Base-by-base conservation (phyloP, 1,284 basidiomycete genomes). In the Ganoderma lucidum region DNA sequence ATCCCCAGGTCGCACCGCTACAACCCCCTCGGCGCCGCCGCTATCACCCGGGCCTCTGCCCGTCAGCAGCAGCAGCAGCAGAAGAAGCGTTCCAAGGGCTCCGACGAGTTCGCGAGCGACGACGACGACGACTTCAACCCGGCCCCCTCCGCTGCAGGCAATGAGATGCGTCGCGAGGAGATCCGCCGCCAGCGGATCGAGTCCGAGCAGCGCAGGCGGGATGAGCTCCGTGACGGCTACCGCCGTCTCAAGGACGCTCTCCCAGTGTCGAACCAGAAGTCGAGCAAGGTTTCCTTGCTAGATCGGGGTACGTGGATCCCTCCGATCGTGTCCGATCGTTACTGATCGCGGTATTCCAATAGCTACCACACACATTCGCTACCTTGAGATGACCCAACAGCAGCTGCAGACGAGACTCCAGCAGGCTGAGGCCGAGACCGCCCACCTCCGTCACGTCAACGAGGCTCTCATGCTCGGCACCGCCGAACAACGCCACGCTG, bases 161-260 rank as follows among this genome's bases (percentile, higher is more conserved):
- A 79, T 74, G 90, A 92, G 74, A 86, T 86, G 65, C 91, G 92
- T 80, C 90, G 92, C 76, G 93, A 95, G 83, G 93, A 92, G 70
- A 93, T 95, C 75, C 92, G 92, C 79, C 88, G 89, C 79, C 93
- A 94, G 83, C 92, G 93, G 81, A 95, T 94, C 82, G 92, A 93
- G 84, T 94, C 92, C 35, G 91, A 93, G 83, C 93, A 96, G 85
- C 86, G 93, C 75, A 88, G 94, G 76, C 90, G 94, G 62, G 93
- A 96, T 76, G 94, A 96, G 82, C 90, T 96, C 76, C 85, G 93
- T 67, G 93, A 95, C 70, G 94, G 94, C 68, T 96, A 96, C 82
- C 88, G 90, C 76, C 87, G 91, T 68, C 90, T 96, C 81, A 94
- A 94, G 86, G 92, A 93, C 74, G 91, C 90, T 65, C 89, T 96